Evolutionary conservation across 129 eudicot genomes (phyloP).

Genomic region (Rutidosis leptorrhynchoides): DNA sequence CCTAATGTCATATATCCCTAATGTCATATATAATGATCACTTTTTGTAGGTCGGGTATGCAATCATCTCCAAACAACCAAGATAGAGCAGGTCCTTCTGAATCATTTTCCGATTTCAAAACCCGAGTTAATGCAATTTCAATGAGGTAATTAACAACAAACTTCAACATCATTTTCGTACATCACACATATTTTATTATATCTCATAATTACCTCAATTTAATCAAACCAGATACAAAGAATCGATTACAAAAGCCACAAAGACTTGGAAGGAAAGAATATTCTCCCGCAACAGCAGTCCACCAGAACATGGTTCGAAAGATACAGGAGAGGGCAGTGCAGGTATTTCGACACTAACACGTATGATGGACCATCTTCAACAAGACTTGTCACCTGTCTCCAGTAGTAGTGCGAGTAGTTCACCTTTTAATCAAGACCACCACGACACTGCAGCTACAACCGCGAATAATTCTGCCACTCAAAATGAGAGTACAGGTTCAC

Average conservation of each 20-base stretch:
- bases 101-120: conserved; percentile 74
- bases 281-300: conserved; percentile 63
- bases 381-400: conserved; percentile 22
- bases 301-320: conserved; percentile 49
- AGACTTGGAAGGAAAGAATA: conserved; percentile 89
- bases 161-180: neutral
- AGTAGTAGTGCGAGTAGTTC: neutral
- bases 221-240: conserved; percentile 65
- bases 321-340: conserved; percentile 49
- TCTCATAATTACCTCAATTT: neutral
- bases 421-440: neutral
- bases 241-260: conserved; percentile 81
- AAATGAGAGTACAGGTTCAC: conserved; percentile 12
- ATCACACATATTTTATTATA: neutral
- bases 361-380: conserved; percentile 77
- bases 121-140: conserved; percentile 74
- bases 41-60: conserved; percentile 52
- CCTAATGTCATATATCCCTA: neutral
- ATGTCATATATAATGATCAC: neutral
- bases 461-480: conserved; percentile 17
- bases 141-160: conserved; percentile 42
- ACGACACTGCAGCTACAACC: neutral
- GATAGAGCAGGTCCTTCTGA: conserved; percentile 93
- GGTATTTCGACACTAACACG: conserved; percentile 58
- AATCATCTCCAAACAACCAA: conserved; percentile 54